Percentiles rank a stretch among this genome's conserved stretches.
Evolutionary conservation across 1,284 basidiomycete species (phyloP).

Genomic region (Golubevia pallescens): DNA sequence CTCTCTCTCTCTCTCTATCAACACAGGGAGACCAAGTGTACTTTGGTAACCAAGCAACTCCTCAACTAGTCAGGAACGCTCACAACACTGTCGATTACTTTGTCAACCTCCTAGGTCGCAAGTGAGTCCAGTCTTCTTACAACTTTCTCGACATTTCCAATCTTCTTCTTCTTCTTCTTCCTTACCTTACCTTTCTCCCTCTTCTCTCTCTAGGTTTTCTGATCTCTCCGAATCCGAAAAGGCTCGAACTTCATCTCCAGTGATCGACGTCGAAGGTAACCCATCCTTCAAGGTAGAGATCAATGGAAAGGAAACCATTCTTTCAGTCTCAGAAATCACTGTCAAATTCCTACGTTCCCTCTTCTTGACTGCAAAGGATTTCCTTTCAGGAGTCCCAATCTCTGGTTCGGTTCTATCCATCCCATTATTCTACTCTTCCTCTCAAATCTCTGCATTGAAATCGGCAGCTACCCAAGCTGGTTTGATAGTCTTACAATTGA

Average conservation of each 20-base stretch:
- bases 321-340: slow-evolving; percentile 66
- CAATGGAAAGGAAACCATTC: slow-evolving; percentile 41
- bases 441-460: slow-evolving; percentile 62
- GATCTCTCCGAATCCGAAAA: slow-evolving; percentile 73
- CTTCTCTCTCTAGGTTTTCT: slow-evolving; percentile 70
- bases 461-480: slow-evolving; percentile 69
- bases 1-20: too few species aligned
- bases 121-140: too few species aligned
- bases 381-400: slow-evolving; percentile 79
- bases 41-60: slow-evolving; percentile 92
- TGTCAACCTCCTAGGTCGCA: slow-evolving; percentile 90
- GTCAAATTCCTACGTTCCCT: slow-evolving; percentile 85
- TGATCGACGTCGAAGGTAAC: slow-evolving; percentile 46
- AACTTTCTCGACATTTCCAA: too few species aligned
- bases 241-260: slow-evolving; percentile 75
- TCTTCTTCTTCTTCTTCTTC: slow-evolving; percentile 7
- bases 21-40: slow-evolving; percentile 69
- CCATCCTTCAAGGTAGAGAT: slow-evolving; percentile 57
- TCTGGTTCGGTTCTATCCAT: slow-evolving; percentile 84
- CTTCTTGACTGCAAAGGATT: slow-evolving; percentile 86
- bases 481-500: slow-evolving; percentile 78
- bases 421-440: slow-evolving; percentile 67
- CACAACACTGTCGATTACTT: slow-evolving; percentile 94
- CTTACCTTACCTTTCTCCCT: neutral
- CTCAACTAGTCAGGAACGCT: slow-evolving; percentile 92